Conservation (phyloP, 2,329 filamentous ascomycete genomes). For the Cladosporium sp. region DNA sequence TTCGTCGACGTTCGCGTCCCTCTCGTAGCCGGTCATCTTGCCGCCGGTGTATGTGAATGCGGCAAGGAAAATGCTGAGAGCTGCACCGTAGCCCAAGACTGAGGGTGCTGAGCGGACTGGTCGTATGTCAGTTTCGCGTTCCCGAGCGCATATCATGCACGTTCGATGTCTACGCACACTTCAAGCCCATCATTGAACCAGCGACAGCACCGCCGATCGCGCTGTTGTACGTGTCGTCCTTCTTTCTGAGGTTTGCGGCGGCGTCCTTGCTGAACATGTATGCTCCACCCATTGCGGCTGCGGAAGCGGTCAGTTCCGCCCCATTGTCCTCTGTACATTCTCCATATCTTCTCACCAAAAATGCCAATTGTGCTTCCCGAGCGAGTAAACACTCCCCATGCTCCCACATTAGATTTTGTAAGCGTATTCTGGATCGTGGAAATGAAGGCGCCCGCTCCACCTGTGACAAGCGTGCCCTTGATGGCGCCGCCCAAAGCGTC, state of each 20-base stretch:
- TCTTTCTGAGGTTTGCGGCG: slow-evolving; percentile 78
- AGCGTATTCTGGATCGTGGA: slow-evolving; percentile 84
- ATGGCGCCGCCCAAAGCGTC: slow-evolving; percentile 68
- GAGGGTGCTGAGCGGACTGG: slow-evolving; percentile 59
- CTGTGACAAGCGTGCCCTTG: slow-evolving; percentile 62
- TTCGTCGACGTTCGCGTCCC: slow-evolving; percentile 62
- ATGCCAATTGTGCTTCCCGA: slow-evolving; percentile 69
- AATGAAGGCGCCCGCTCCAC: slow-evolving; percentile 64
- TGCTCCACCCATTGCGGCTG: slow-evolving; percentile 68
- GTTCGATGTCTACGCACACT: slow-evolving; percentile 52
- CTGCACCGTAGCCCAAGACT: slow-evolving; percentile 63
- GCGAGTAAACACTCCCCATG: slow-evolving; percentile 73
- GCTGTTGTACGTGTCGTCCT: slow-evolving; percentile 73
- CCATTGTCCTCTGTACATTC: neutral
- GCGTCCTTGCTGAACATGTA: slow-evolving; percentile 75
- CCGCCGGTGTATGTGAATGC: slow-evolving; percentile 67
- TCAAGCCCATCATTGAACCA: slow-evolving; percentile 68
- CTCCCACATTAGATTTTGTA: slow-evolving; percentile 74
- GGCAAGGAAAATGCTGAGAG: slow-evolving; percentile 55
- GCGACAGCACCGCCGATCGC: slow-evolving; percentile 71
- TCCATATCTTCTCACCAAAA: slow-evolving; percentile 47
- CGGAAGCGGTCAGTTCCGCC: slow-evolving; percentile 18
- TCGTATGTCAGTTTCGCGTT: slow-evolving; percentile 14
- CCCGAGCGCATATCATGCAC: neutral
- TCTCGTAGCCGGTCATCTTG: slow-evolving; percentile 51